Base-by-base conservation (phyloP, 352 stramenopile species). In the Pythium angustatum region DNA sequence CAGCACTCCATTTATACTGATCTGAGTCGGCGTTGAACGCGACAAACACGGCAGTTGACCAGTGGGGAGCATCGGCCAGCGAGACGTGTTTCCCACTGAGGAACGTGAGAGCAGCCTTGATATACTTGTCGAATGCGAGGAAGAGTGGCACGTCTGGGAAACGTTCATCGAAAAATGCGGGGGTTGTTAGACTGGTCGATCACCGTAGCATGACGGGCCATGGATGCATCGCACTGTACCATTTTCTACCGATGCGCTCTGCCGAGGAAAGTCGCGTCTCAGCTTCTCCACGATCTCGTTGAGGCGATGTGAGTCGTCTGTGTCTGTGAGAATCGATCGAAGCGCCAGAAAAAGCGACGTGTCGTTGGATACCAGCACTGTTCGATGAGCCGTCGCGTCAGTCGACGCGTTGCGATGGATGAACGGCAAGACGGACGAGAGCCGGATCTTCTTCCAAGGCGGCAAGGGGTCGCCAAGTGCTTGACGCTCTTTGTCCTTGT, bases 361-460 rank as follows among this genome's bases (percentile, higher is more conserved):
- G 22, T 59, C n/a, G 24, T 53, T 26, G 12, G 44, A 50, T 19
- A 64, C 31, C 11, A 64, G 22, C 3, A 3, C 2, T 8, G 41
- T 8, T 17, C 0, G n/a, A 19, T 21, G 21, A 19, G 22, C 24
- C 10, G 49, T 14, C n/a, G 11, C 6, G 17, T 31, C 17, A 9
- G 11, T 36, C 9, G 24, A 10, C 24, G 34, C n/a, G 17, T 41
- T 28, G 34, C 48, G 12, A 22, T 66, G 38, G 41, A 59, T 59
- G 17, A 9, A 47, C 22, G 22, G 26, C 14, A 34, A 24, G 12
- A 48, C 36, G 19, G 19, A 48, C 8, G 24, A 5, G 45, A 66
- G n/a, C 2, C 58, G 58, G 11, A 66, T 51, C 40, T 53, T 58
- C 30, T 66, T 66, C 58, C 58, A 64, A 26, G 38, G 38, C 26